These are phyloP conservation scores for Sugiyamaella castrensis DNA, from an alignment of 1,139 yeast species.

Conservation along the genomic window DNA sequence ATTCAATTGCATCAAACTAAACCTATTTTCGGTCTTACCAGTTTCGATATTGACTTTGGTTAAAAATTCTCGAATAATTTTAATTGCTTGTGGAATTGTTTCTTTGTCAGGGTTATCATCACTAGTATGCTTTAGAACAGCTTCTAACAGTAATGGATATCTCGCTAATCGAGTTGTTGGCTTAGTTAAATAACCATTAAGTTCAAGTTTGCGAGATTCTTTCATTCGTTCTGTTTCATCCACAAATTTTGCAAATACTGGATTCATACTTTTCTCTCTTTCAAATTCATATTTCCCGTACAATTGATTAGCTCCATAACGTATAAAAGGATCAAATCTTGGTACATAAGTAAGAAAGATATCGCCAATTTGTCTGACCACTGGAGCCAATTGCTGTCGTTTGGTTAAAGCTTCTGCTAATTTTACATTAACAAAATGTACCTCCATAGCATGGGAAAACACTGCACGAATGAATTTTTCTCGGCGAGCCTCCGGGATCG, in stretches of 20 bases:
- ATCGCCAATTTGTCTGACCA: conserved; percentile 83
- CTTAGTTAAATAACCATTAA: conserved; percentile 88
- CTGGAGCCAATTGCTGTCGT: conserved; percentile 85
- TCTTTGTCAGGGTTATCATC: conserved; percentile 73
- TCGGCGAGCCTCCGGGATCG: conserved; percentile 83
- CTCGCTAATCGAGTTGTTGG: conserved; percentile 97
- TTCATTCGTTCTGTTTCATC: conserved; percentile 89
- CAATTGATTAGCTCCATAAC: conserved; percentile 94
- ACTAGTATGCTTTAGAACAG: conserved; percentile 76
- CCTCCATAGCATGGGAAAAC: conserved; percentile 85
- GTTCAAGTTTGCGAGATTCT: conserved; percentile 85
- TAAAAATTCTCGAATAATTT: conserved; percentile 70
- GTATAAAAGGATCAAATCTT: conserved; percentile 84
- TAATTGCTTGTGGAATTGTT: conserved; percentile 69
- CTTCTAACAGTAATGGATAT: conserved; percentile 79
- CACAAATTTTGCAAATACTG: conserved; percentile 85
- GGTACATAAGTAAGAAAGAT: conserved; percentile 80
- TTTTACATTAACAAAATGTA: conserved; percentile 75
- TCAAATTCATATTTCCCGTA: conserved; percentile 96
- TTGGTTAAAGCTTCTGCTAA: conserved; percentile 87
- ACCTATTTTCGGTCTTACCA: conserved; percentile 92
- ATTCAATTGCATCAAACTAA: conserved; percentile 81
- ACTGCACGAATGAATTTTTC: conserved; percentile 90
- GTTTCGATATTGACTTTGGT: conserved; percentile 83
- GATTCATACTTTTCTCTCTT: conserved; percentile 86